Conservation (phyloP, 2,329 filamentous ascomycete genomes). For the Dothidotthia symphoricarpi region DNA sequence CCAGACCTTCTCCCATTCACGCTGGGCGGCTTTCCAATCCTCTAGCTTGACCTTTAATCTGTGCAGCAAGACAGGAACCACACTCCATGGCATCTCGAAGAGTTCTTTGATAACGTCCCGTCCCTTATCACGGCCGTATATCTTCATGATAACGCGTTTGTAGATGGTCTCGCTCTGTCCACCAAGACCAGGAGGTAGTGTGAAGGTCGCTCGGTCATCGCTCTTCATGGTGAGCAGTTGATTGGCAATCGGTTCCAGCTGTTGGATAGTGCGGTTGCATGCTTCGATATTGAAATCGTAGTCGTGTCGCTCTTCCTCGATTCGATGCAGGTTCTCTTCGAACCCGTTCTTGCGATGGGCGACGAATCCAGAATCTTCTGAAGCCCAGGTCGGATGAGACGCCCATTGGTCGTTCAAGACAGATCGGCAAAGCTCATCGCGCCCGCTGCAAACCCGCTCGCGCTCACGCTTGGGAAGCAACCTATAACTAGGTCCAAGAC, state of each 20-base stretch:
- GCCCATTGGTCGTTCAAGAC: conserved; percentile 98
- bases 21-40: conserved; percentile 94
- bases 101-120: conserved; percentile 83
- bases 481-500: conserved; percentile 93
- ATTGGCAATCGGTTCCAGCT: conserved; percentile 90
- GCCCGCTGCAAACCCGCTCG: conserved; percentile 86
- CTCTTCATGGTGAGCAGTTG: conserved; percentile 75
- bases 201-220: conserved; percentile 71
- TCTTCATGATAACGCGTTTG: conserved; percentile 94
- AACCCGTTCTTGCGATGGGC: conserved; percentile 95
- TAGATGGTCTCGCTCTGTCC: conserved; percentile 96
- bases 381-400: conserved; percentile 97
- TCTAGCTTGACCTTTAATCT: conserved; percentile 94
- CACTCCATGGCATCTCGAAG: conserved; percentile 77
- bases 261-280: conserved; percentile 89
- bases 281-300: conserved; percentile 99
- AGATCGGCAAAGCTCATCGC: conserved; percentile 88
- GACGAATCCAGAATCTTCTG: conserved; percentile 95
- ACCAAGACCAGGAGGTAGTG: conserved; percentile 78
- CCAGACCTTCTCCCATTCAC: conserved; percentile 99
- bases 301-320: conserved; percentile 97
- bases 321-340: conserved; percentile 90
- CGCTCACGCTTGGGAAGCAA: conserved; percentile 87
- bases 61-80: conserved; percentile 83
- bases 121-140: conserved; percentile 84